Evolutionary conservation across 805 yeast species (phyloP).

Genomic region (Metschnikowia bowlesiae): DNA sequence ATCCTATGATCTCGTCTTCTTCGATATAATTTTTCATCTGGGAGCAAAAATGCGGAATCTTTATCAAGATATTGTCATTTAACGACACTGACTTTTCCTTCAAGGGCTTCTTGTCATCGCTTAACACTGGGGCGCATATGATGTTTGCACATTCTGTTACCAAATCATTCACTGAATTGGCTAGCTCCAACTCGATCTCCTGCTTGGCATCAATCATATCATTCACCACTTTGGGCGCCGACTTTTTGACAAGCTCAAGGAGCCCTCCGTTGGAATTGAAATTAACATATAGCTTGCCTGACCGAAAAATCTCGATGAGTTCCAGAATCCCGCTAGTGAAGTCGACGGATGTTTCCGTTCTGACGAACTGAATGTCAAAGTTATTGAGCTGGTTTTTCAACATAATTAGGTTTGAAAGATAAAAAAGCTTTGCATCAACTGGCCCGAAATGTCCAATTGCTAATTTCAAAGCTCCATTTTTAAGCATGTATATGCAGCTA

Average conservation of each 20-base stretch:
- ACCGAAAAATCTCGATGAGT: slow-evolving; percentile 34
- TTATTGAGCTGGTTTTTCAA: slow-evolving; percentile 63
- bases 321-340: slow-evolving; percentile 65
- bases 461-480: slow-evolving; percentile 45
- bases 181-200: slow-evolving; percentile 70
- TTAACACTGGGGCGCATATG: slow-evolving; percentile 43
- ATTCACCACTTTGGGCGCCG: slow-evolving; percentile 75
- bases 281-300: slow-evolving; percentile 44
- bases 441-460: slow-evolving; percentile 45
- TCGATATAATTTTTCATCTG: slow-evolving; percentile 52
- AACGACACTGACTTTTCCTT: slow-evolving; percentile 36
- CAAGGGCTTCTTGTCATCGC: slow-evolving; percentile 15
- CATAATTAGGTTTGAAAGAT: slow-evolving; percentile 66
- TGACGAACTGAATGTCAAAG: slow-evolving; percentile 75
- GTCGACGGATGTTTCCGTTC: slow-evolving; percentile 72
- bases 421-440: slow-evolving; percentile 58
- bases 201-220: slow-evolving; percentile 73
- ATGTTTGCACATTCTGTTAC: slow-evolving; percentile 47
- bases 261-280: slow-evolving; percentile 31
- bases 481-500: slow-evolving; percentile 61
- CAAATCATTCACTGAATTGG: slow-evolving; percentile 65
- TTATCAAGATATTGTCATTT: slow-evolving; percentile 46
- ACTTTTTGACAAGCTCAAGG: slow-evolving; percentile 53
- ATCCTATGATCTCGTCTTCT: slow-evolving; percentile 44
- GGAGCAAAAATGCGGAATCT: slow-evolving; percentile 51